Base-by-base conservation (phyloP, 345 rosid species). In the Populus pruinosa region DNA sequence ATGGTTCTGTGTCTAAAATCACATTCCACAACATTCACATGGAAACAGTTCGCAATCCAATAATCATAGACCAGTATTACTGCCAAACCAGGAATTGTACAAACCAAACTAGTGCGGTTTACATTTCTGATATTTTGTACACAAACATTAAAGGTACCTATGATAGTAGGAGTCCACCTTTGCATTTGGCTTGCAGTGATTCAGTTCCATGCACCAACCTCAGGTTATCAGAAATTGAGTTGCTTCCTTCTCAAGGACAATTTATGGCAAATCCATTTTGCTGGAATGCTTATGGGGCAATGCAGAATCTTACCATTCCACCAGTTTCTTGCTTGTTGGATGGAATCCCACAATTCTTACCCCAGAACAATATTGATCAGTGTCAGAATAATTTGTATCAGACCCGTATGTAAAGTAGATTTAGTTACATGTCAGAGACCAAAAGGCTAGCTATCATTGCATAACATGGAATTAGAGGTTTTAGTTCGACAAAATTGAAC, bases 241-340 rank as follows among this genome's bases (percentile, higher is more conserved):
- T 86, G 44, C 87, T 95, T 61, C 99, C 98, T 2, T 91, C 97
- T 1, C 69, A 86, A 76, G 99, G 99, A 31, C 82, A 85, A 2
- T 21, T 86, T 20, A 84, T 92, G 49, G 76, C 65, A 56, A 86
- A 87, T 80, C 98, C 99, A 0, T 88, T 88, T 79, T 95, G 99
- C 81, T 93, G 97, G 98, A 95, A 93, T 80, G 98, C 92, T 80
- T 95, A 93, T 81, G 99, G 99, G n/a, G 79, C 21, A 21, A 79
- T 77, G 83, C 70, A 77, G 81, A 84, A 83, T 39, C 74, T 82
- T 36, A 74, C 79, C 14, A 77, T 87, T 44, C 89, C 89, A 13
- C 89, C 86, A 33, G 76, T 82, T 38, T 33, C 65, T 62, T 87
- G 89, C 82, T 73, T 87, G 56, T 25, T 77, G 75, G 86, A 79